Evolutionary conservation across 805 yeast genomes (phyloP), one percentile per base, ranked within the genome.

Genomic region (Metschnikowia cubensis): DNA sequence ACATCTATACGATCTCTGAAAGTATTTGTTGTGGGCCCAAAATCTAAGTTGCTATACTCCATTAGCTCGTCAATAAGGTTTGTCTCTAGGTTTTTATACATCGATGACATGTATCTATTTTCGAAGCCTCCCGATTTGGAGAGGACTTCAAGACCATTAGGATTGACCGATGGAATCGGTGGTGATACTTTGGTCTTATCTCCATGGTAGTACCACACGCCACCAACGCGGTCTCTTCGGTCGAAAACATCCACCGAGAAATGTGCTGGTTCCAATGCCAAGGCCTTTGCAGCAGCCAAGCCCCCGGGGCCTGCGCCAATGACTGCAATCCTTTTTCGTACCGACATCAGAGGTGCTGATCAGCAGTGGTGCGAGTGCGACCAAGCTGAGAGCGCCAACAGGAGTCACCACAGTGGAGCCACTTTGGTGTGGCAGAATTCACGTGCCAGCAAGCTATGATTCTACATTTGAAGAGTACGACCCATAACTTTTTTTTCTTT

Each of bases 301-400:
- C 92, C 95, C 40, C 81, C 75, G 0, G 94, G 91, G 0, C 95
- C 96, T 2, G 81, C 90, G 2, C 96, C 96, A 21, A 88, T 74
- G 7, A 88, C 78, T 0, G 89, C 89, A 3, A 87, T 71, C 37
- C 59, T 52, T 31, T 50, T 56, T 20, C 18, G 34, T 14, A 47
- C 20, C 32, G 50, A 15, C 46, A 43, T 43, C 7, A 13, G 33
- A 20, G 29, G 37, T 36, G 45, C 7, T 15, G 20, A 10, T 15
- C 10, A 20, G 37, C 15, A 33, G 35, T 41, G 17, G 35, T 32
- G 45, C 36, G 37, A 33, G 37, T 32, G 37, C 37, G 37, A 18
- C 34, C 13, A 22, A 14, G 31, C 29, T 14, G 31, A 10, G 31
- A 22, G 41, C 31, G 41, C 41, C 39, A 36, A 29, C 39, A 36